A percentile compares a stretch with the other conserved stretches of the same genome.
Conservation (phyloP, 2,329 filamentous ascomycete genomes). For the Aspergillus novofumigatus region DNA sequence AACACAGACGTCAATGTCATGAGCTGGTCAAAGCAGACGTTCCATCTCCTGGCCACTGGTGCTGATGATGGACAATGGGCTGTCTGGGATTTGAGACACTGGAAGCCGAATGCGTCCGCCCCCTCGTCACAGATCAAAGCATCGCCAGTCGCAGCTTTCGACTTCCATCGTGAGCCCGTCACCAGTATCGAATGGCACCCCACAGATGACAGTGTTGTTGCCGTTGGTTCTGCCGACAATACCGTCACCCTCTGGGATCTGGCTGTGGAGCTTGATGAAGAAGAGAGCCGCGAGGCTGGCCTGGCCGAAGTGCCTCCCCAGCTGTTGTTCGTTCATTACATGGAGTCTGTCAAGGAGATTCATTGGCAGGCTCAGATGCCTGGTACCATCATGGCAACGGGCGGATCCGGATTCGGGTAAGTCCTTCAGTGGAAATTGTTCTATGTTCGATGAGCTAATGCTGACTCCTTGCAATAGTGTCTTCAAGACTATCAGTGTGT, state of each 20-base stretch:
- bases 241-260: slow-evolving; percentile 96
- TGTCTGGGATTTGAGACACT: slow-evolving; percentile 93
- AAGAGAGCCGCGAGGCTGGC: slow-evolving; percentile 86
- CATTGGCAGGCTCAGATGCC: slow-evolving; percentile 98
- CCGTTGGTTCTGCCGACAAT: slow-evolving; percentile 87
- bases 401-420: slow-evolving; percentile 73
- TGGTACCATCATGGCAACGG: slow-evolving; percentile 82
- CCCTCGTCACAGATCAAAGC: slow-evolving; percentile 52
- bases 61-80: slow-evolving; percentile 92
- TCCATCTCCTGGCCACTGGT: slow-evolving; percentile 84
- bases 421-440: slow-evolving; percentile 19
- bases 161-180: slow-evolving; percentile 94
- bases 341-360: slow-evolving; percentile 88
- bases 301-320: slow-evolving; percentile 90
- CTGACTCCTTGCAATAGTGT: slow-evolving; percentile 48
- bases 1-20: slow-evolving; percentile 90
- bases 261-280: slow-evolving; percentile 92
- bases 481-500: slow-evolving; percentile 80
- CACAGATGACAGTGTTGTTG: slow-evolving; percentile 91
- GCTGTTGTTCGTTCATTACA: slow-evolving; percentile 93
- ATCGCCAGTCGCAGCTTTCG: slow-evolving; percentile 84
- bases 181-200: slow-evolving; percentile 97
- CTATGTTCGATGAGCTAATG: slow-evolving; percentile 14
- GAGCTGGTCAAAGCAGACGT: slow-evolving; percentile 86
- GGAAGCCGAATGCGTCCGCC: slow-evolving; percentile 65